These are phyloP conservation scores for Stereocaulon alpinum DNA, from an alignment of 495 filamentous ascomycete genomes.

Conservation along the genomic window DNA sequence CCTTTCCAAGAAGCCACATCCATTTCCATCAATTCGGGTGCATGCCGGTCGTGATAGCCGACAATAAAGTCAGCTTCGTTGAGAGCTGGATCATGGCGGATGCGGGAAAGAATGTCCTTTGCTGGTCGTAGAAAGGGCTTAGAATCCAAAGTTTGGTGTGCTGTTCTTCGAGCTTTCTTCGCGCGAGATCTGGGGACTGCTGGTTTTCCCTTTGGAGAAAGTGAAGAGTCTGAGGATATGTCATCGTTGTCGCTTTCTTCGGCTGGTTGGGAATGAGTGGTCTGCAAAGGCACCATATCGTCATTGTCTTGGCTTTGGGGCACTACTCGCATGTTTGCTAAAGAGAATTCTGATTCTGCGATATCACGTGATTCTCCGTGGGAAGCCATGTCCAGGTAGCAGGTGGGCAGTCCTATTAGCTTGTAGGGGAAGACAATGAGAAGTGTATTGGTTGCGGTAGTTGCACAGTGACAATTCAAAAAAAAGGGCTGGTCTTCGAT, in stretches of 20 bases:
- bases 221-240: constrained; percentile 2
- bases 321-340: background rate
- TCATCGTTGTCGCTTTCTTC: constrained; percentile 3
- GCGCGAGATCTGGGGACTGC: constrained; percentile 9
- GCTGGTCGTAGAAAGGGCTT: constrained; percentile 19
- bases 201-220: background rate
- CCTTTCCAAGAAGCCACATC: constrained; percentile 56
- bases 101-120: constrained; percentile 57
- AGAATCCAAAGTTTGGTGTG: constrained; percentile 2
- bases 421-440: background rate
- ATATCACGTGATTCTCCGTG: background rate
- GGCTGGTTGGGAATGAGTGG: background rate
- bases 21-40: constrained; percentile 42
- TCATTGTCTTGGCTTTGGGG: background rate
- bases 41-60: constrained; percentile 63
- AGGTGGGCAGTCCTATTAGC: background rate
- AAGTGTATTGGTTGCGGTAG: background rate
- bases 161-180: constrained; percentile 16
- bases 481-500: too few species aligned
- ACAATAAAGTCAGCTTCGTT: constrained; percentile 55
- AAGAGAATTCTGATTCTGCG: background rate
- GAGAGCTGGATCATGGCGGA: constrained; percentile 60
- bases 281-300: constrained; percentile 10
- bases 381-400: background rate
- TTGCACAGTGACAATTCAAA: background rate